Evolutionary conservation across 129 eudicot genomes (phyloP).

Genomic region (Flaveria linearis): DNA sequence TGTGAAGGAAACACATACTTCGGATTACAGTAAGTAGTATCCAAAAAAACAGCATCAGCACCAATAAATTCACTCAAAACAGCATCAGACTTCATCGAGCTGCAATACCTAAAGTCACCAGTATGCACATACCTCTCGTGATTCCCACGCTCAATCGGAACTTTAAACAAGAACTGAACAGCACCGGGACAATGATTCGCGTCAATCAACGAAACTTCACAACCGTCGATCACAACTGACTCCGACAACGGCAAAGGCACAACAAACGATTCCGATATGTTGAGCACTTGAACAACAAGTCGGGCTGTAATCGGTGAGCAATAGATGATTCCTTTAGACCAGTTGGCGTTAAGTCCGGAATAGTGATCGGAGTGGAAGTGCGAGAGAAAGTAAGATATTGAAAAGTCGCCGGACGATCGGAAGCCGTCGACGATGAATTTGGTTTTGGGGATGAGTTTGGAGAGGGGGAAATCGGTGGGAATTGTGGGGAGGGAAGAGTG

Average conservation of each 20-base stretch:
- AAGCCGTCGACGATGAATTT: conserved; percentile 82
- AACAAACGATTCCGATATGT: conserved; percentile 41
- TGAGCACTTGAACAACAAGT: conserved; percentile 55
- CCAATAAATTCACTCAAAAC: conserved; percentile 58
- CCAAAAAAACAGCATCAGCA: conserved; percentile 77
- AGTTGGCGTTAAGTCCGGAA: conserved; percentile 58
- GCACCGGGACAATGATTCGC: conserved; percentile 99
- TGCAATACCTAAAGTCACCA: conserved; percentile 80
- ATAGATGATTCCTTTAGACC: conserved; percentile 74
- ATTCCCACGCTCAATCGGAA: conserved; percentile 37
- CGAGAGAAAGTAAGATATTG: conserved; percentile 81
- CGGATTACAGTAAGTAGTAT: conserved; percentile 91
- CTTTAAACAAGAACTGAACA: conserved; percentile 71
- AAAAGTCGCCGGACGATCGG: conserved; percentile 57
- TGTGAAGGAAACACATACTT: conserved; percentile 81
- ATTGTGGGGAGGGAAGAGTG: conserved; percentile 44
- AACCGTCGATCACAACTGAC: conserved; percentile 55
- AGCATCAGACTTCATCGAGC: conserved; percentile 48
- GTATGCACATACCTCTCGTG: conserved; percentile 82
- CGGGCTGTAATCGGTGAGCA: conserved; percentile 64
- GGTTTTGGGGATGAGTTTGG: conserved; percentile 80
- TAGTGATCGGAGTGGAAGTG: conserved; percentile 99
- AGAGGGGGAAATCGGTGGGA: conserved; percentile 58
- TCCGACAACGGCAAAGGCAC: conserved; percentile 47
- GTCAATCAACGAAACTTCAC: conserved; percentile 59